phyloP scores from a whole-genome alignment of 208 protist genomes.

The Entamoeba dispar region DNA sequence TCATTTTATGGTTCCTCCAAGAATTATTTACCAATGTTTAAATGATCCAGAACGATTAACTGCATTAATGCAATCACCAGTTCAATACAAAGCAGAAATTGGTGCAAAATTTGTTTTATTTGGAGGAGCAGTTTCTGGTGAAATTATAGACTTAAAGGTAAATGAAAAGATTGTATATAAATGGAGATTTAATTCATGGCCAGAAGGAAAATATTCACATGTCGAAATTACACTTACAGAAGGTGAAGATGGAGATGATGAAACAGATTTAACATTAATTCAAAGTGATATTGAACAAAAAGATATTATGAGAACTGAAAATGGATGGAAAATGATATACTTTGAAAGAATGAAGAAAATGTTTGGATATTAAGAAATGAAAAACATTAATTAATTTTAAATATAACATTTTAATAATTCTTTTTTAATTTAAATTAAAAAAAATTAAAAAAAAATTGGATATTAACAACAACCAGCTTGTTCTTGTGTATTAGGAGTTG shows the following conservation, averaged over 20 bases:
- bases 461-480: not conserved
- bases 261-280: not conserved
- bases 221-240: not conserved
- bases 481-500: not conserved
- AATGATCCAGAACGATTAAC: not conserved
- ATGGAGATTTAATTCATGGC: not conserved
- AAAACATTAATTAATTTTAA: too few relatives aligned
- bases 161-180: not conserved
- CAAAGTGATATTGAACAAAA: not conserved
- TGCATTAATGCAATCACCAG: not conserved
- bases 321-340: not conserved
- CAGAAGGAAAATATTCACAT: not conserved
- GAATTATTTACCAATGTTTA: not conserved
- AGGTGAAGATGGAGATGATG: not conserved
- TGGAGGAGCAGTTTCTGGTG: not conserved
- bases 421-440: too few relatives aligned
- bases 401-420: too few relatives aligned
- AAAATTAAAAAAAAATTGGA: too few relatives aligned
- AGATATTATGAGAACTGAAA: not conserved
- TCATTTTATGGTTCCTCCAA: not conserved
- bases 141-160: not conserved
- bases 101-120: not conserved
- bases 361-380: not conserved
- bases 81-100: not conserved
- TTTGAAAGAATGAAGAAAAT: not conserved